Conservation (phyloP, 371 early-diverging fungal species). For the Mucor indicus region DNA sequence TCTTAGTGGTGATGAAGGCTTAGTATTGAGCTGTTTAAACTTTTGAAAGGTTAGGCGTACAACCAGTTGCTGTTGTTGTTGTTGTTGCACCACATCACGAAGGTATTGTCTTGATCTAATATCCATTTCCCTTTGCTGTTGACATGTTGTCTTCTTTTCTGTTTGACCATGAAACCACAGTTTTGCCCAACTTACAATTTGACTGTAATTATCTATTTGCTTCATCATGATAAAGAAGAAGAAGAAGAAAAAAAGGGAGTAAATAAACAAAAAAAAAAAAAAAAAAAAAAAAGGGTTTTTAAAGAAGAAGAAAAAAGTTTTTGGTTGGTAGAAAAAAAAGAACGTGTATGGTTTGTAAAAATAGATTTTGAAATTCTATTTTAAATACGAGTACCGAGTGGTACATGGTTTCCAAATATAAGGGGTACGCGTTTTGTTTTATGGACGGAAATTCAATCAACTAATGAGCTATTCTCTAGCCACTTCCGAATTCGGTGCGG, state of each 20-base stretch:
- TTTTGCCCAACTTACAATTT: slow-evolving; percentile 17
- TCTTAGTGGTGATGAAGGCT: background rate
- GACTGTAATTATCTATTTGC: background rate
- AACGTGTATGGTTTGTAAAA: too few species aligned
- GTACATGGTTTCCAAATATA: too few species aligned
- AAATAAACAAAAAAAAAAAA: background rate
- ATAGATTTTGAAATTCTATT: too few species aligned
- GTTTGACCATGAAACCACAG: slow-evolving; percentile 13
- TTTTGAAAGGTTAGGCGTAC: slow-evolving; percentile 12
- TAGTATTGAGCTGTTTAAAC: slow-evolving; percentile 7
- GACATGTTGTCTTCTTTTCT: slow-evolving; percentile 56
- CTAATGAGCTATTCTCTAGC: too few species aligned
- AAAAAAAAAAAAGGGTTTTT: background rate
- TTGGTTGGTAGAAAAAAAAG: too few species aligned
- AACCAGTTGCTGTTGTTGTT: too few species aligned
- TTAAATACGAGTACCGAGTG: too few species aligned
- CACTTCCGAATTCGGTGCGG: too few species aligned
- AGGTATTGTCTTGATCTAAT: slow-evolving; percentile 10
- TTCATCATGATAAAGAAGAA: background rate
- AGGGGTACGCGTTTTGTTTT: too few species aligned
- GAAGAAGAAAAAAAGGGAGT: background rate
- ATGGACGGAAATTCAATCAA: too few species aligned
- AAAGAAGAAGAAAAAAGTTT: too few species aligned
- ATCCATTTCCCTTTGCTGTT: slow-evolving; percentile 40
- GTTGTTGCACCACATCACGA: too few species aligned